Evolutionary conservation across 2,329 filamentous ascomycete species (phyloP), one percentile per base, ranked within the genome.

Genomic region (Penicillium sp.): DNA sequence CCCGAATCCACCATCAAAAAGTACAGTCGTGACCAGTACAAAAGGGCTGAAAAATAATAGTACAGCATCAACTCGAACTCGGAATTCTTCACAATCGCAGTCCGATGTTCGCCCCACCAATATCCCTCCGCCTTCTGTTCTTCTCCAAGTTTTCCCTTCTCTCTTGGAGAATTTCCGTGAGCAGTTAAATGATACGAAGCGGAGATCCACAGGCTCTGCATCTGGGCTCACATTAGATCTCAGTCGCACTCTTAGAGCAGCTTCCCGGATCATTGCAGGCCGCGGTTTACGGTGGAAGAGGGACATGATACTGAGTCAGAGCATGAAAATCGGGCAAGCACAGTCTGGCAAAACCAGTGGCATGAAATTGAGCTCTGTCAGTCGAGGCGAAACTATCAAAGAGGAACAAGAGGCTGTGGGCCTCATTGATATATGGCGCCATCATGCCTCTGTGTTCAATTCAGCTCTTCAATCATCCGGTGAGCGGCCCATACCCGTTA

Each of bases 341-440:
- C 84, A 85, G 16, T 83, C 86, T 2, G 87, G 86, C 3, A 90
- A 89, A 64, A 71, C 75, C 51, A 86, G 81, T n/a, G 84, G 93
- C 3, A 97, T 97, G 93, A 97, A 97, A 73, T 82, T 97, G 20
- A 84, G 88, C 0, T 88, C 90, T 12, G 79, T 97, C 42, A 92
- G 96, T 73, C 93, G 89, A 73, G 83, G 85, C 3, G 91, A 97
- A 71, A 80, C 83, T n/a, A 80, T 83, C 23, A 88, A 90, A 57
- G 93, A 97, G 74, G 89, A 96, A 62, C 83, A 91, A 62, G 91
- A 96, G 73, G 88, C 86, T 0, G 83, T 87, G 7, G 92, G 96
- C 67, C 85, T 91, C 3, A 79, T 91, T 1, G 79, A 82, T 14
- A 79, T 82, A 14, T 97, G 91, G 91, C 86, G 84, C 66, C 83